Percentiles rank a stretch among this genome's conserved stretches.
phyloP scores from a whole-genome alignment of 2,329 filamentous ascomycete genomes.

The Blastomyces parvus region DNA sequence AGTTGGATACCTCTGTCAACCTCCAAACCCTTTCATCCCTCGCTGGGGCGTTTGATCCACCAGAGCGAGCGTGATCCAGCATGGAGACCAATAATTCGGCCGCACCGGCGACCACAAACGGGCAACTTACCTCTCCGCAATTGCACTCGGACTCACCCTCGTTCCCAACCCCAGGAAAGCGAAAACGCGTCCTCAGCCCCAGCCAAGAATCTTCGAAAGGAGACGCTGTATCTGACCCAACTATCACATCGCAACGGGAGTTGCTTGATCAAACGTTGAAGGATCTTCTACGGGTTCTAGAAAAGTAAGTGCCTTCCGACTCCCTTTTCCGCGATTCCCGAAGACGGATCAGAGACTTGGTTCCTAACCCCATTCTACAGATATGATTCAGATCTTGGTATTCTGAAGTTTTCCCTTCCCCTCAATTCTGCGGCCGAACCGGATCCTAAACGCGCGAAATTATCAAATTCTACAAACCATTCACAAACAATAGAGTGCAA shows the following conservation, averaged over 20 bases:
- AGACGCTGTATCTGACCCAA: slow-evolving; percentile 16
- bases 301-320: slow-evolving; percentile 21
- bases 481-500: slow-evolving; percentile 30
- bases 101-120: slow-evolving; percentile 27
- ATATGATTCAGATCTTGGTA: slow-evolving; percentile 36
- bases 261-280: slow-evolving; percentile 29
- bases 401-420: slow-evolving; percentile 34
- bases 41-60: background rate
- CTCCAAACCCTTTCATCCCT: background rate
- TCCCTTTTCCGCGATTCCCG: background rate
- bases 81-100: slow-evolving; percentile 25
- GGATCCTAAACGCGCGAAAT: slow-evolving; percentile 36
- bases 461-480: slow-evolving; percentile 21
- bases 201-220: slow-evolving; percentile 25
- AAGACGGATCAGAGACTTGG: background rate
- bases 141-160: slow-evolving; percentile 22
- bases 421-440: slow-evolving; percentile 29
- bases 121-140: slow-evolving; percentile 24
- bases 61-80: background rate
- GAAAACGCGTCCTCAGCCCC: slow-evolving; percentile 32
- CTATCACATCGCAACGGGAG: slow-evolving; percentile 13
- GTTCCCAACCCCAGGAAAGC: slow-evolving; percentile 31
- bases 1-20: background rate
- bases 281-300: slow-evolving; percentile 27
- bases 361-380: slow-evolving; percentile 23